Evolutionary conservation across 2,329 filamentous ascomycete genomes (phyloP), one percentile per base, ranked within the genome.

Genomic region (Aspergillus hiratsukae): DNA sequence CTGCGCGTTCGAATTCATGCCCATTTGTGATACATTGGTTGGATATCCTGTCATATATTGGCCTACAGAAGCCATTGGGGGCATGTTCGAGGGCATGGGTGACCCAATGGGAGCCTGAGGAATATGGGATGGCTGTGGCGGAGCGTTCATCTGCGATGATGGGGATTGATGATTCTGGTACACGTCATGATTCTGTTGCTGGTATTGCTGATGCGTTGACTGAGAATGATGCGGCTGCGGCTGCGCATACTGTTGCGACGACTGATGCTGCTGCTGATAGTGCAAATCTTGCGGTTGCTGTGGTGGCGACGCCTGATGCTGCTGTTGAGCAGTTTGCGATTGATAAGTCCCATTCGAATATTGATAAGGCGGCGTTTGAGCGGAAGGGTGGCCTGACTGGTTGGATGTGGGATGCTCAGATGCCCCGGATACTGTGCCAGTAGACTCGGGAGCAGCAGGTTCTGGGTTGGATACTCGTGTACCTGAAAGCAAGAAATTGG

Each of bases 1-100:
- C 59, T 76, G 78, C 64, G 65, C 58, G 52, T 77, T 76, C 50
- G 73, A 73, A 54, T 73, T 77, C 64, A 71, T 69, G 29, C 64
- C 68, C 58, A 68, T 66, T 51, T 71, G 70, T 49, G 62, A 57
- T 45, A 70, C 66, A 35, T 63, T 69, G 21, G 66, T 67, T 5
- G 72, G 67, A 61, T 74, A 73, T 7, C 68, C 69, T 48, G 78
- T 78, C 70, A 79, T 77, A 63, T 85, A 85, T 69, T 84, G 82
- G 41, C 75, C 75, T 75, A 83, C 81, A 50, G 77, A 77, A 53
- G 77, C 75, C 70, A 80, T 80, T 17, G 81, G 76, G 54, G 81
- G 80, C 60, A 68, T 66, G 52, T 59, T 63, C 43, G 66, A 62
- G 46, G 80, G 80, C 60, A 83, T 72, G 14, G 81, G 78, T 35